Evolutionary conservation across 257 asterid species (phyloP), one percentile per base, ranked within the genome.

Genomic region (Solanum tarijense): DNA sequence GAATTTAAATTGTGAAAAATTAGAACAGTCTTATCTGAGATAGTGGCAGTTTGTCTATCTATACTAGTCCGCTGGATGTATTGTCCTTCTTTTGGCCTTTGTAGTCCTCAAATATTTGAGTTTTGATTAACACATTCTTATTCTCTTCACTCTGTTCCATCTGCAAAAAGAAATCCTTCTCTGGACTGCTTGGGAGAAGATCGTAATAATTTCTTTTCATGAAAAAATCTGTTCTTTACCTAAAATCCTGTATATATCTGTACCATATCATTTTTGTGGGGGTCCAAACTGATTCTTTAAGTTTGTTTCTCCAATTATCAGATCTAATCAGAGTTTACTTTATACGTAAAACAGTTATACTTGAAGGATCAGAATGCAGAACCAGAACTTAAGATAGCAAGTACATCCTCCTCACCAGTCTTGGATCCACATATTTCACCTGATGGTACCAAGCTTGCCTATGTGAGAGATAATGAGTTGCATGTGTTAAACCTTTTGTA

Each of bases 341-440:
- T 65, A 86, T 89, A 35, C 82, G 65, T 87, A 83, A 82, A 52
- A 84, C 98, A 96, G 99, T 88, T 96, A 87, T 96, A 94, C 92
- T 58, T 94, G 86, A 98, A 95, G 93, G 95, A 93, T 79, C 72
- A 83, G 88, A 88, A 81, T 69, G 92, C 73, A 87, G 91, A 90
- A 66, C 88, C 97, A 78, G 96, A 94, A 88, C 96, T 94, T 88
- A 92, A 91, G 92, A 91, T 96, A 88, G 90, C 95, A 34, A 92
- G 95, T 90, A 90, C 90, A 27, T 88, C 98, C 81, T 87, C 91
- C 81, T 93, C 95, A 5, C 98, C 99, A 82, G 88, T 96, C 89
- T 92, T 95, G 87, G 99, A 96, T 92, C 98, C 99, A 69, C 99
- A 93, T 89, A 85, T 91, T 86, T 95, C 99, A 88, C 99, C 98